Evolutionary conservation across 805 yeast species (phyloP), one percentile per base, ranked within the genome.

Genomic region (Suhomyces kilbournensis): DNA sequence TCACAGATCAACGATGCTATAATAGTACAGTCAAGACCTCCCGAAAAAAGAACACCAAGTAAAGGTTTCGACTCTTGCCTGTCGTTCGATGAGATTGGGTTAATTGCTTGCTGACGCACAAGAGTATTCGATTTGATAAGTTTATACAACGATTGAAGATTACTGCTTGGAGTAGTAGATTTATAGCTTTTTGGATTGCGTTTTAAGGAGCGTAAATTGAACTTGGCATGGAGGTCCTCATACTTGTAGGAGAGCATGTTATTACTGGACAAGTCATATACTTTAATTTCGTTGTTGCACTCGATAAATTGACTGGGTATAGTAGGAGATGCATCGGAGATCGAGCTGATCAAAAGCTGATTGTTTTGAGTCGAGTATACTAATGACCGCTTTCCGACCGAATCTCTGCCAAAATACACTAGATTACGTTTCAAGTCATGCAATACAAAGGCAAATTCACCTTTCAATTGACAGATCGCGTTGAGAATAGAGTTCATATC

Each of bases 21-120:
- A 0, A 93, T 69, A 0, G 97, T 86, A 66, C 99, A 94, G 63
- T 94, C 99, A 3, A 94, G 73, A 0, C 99, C 99, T 1, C 99
- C 99, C 44, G 97, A 90, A 63, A 92, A 94, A 30, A 94, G 68
- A 0, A 94, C 73, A 0, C 88, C 87, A 43, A 85, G 68, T 12
- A 56, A 48, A 6, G 70, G 65, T 43, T 66, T 66, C 0, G 46
- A 32, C 9, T 46, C 38, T 6, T 15, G 35, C 20, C 42, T 19
- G n/a, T 19, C 14, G n/a, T 9, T 17, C 19, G 42, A 1, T 26
- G 23, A 25, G 30, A 52, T 28, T 2, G 94, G 92, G 53, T 78
- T 78, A 4, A 88, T 85, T 0, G 88, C 78, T 8, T 68, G 63
- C n/a, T 84, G 78, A 53, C 94, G 71, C n/a, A 73, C 62, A 1